phyloP scores from a whole-genome alignment of 768 basidiomycete genomes.

The Mycena polygramma region DNA sequence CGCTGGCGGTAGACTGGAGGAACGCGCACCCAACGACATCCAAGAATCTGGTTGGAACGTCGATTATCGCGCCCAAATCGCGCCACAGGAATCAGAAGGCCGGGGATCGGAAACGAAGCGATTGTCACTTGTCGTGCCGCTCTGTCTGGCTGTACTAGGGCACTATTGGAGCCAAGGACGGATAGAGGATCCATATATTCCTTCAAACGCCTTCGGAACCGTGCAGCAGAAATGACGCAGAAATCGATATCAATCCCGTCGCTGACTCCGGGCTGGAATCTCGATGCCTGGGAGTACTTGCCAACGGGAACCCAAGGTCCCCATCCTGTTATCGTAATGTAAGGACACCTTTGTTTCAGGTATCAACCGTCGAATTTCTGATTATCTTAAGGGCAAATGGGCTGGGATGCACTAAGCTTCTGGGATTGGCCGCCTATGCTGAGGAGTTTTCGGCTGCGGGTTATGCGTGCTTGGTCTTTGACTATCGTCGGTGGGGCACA shows the following conservation, averaged over 20 bases:
- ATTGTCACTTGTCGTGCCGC: too few species aligned
- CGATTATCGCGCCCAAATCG: too few species aligned
- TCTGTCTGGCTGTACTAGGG: too few species aligned
- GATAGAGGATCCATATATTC: too few species aligned
- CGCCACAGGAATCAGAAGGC: too few species aligned
- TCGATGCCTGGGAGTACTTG: constrained; percentile 49
- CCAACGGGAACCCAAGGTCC: constrained; percentile 33
- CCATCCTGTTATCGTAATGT: constrained; percentile 41
- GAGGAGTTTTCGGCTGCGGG: constrained; percentile 45
- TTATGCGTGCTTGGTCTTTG: constrained; percentile 49
- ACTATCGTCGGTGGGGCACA: constrained; percentile 51
- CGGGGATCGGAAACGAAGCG: too few species aligned
- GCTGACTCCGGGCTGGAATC: constrained; percentile 44
- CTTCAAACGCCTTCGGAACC: too few species aligned
- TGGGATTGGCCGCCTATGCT: constrained; percentile 44
- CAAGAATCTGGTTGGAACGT: too few species aligned
- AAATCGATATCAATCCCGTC: constrained; percentile 43
- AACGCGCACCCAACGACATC: too few species aligned
- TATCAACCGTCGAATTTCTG: not conserved
- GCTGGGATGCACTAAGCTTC: constrained; percentile 43
- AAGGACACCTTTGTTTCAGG: not conserved
- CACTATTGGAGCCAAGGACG: too few species aligned
- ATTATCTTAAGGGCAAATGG: constrained; percentile 46
- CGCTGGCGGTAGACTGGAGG: too few species aligned
- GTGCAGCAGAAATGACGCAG: not conserved